phyloP scores from a whole-genome alignment of 2,329 filamentous ascomycete genomes.

The Penicillium rolfsii region DNA sequence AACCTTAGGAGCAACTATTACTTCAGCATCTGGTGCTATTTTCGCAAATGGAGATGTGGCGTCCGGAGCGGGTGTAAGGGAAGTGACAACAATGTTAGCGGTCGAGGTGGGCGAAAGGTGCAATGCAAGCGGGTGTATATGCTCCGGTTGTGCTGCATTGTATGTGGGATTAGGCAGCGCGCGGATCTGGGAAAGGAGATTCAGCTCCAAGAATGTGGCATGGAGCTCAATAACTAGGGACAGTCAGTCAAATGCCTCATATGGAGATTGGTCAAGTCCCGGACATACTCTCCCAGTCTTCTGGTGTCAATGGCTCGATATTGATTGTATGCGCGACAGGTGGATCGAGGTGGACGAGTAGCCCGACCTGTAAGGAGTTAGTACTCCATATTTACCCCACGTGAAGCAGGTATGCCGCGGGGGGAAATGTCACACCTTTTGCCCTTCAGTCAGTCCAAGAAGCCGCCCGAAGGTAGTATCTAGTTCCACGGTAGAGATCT shows the following conservation, averaged over 20 bases:
- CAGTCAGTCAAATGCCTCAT: constrained; percentile 9
- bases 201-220: constrained; percentile 91
- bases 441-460: constrained; percentile 76
- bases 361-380: constrained; percentile 54
- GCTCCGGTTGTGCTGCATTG: constrained; percentile 55
- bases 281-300: constrained; percentile 85
- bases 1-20: constrained; percentile 94
- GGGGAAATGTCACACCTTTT: constrained; percentile 63
- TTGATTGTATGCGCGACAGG: constrained; percentile 91
- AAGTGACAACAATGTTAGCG: constrained; percentile 84
- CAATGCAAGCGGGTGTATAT: constrained; percentile 79
- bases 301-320: constrained; percentile 91
- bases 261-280: neutral
- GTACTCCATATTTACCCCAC: constrained; percentile 38
- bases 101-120: constrained; percentile 95
- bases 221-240: constrained; percentile 84
- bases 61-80: constrained; percentile 74
- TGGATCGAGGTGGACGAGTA: constrained; percentile 81
- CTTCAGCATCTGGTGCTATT: constrained; percentile 89
- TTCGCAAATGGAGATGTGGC: constrained; percentile 80
- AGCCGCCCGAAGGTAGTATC: constrained; percentile 81
- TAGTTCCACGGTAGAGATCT: constrained; percentile 77
- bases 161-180: constrained; percentile 85
- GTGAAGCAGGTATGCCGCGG: constrained; percentile 6
- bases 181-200: constrained; percentile 88